These are phyloP conservation scores for Cenchrus americanus DNA, from an alignment of 176 grass and related monocot genomes.

Conservation along the genomic window DNA sequence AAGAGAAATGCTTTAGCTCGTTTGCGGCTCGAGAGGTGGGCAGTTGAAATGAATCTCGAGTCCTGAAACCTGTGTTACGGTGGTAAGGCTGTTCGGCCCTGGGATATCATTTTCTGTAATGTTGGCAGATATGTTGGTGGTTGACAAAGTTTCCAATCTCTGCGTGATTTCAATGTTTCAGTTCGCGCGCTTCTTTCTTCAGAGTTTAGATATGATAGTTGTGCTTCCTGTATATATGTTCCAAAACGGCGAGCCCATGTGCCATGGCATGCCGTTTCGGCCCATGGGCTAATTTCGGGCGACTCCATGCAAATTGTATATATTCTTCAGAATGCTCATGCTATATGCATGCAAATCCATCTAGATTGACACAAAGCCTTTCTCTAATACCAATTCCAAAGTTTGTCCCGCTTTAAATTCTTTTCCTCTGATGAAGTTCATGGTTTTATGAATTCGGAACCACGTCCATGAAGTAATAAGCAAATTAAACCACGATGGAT, in stretches of 20 bases:
- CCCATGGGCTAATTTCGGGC: constrained; percentile 19
- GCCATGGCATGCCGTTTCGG: not conserved
- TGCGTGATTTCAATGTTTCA: not conserved
- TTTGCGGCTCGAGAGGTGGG: constrained; percentile 11
- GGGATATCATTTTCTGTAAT: constrained; percentile 7
- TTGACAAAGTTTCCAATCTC: not conserved
- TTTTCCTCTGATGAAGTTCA: not conserved
- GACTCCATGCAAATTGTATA: not conserved
- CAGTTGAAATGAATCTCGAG: constrained; percentile 9
- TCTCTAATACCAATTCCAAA: no score
- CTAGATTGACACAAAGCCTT: not conserved
- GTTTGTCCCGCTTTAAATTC: not conserved
- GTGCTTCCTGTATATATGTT: not conserved
- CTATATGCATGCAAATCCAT: not conserved
- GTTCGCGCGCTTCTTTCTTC: not conserved
- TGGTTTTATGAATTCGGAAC: not conserved
- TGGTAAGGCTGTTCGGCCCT: not conserved
- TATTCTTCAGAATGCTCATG: not conserved
- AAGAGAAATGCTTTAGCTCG: constrained; percentile 26
- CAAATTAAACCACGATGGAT: not conserved
- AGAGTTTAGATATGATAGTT: not conserved
- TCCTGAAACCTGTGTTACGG: not conserved
- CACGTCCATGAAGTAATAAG: no score
- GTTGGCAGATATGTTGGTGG: not conserved
- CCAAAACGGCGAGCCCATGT: not conserved